Base-by-base conservation (phyloP, 345 rosid species). In the Salix koriyanagi region DNA sequence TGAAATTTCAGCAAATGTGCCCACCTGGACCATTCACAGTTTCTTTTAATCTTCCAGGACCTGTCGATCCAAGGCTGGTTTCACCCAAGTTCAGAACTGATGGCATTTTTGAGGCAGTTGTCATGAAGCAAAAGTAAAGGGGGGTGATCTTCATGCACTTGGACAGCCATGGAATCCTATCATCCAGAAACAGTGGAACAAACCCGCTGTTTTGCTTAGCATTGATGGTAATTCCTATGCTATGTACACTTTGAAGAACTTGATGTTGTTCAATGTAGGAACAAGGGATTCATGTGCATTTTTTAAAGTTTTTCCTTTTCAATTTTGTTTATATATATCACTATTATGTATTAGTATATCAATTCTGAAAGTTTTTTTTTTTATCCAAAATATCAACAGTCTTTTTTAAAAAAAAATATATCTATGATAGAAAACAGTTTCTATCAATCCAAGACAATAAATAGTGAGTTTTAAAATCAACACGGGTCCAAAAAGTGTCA, bases 31-130 rank as follows among this genome's bases (percentile, higher is more conserved):
- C 72, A n/a, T 73, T 74, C 36, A 52, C 81, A 15, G 15, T 67
- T 62, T 42, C 77, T 15, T 79, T 73, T 19, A 73, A 74, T 44
- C 82, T 79, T 58, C 77, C 82, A 2, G 77, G 82, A 60, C 81
- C 74, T 2, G 74, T 79, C 5, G 81, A 73, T 58, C 82, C 82
- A 18, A 73, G 77, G 60, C n/a, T 79, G 39, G 32, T 79, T 50
- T 32, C 82, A 19, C 74, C 81, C 16, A 60, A 67, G 46, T 69
- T 79, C 74, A 67, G 77, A 73, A 25, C 26, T 16, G 81, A 78
- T 68, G 77, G 82, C 41, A 73, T 74, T 44, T 74, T 79, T 12
- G 77, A 73, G 74, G 77, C 77, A 41, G 70, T 79, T 8, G 28
- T 79, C 28, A 2, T 69, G 21, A 79, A 61, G 44, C 48, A n/a